These are phyloP conservation scores for Plasmodium falciparum DNA, from an alignment of 169 alveolate species.

Conservation along the genomic window DNA sequence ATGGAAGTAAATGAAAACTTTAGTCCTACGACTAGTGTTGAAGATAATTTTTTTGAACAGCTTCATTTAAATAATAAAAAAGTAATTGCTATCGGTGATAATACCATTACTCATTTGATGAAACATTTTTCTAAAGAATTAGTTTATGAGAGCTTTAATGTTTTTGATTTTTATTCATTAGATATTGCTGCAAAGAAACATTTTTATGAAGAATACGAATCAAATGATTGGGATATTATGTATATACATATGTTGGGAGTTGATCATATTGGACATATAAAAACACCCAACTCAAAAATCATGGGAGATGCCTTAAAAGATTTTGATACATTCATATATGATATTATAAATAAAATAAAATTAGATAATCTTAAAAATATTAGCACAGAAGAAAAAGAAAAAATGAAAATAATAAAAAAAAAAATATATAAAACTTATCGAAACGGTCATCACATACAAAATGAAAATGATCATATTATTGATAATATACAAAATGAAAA, in stretches of 20 bases:
- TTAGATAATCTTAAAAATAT: neutral
- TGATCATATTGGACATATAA: conserved; percentile 84
- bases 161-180: conserved; percentile 49
- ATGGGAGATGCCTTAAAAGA: conserved; percentile 77
- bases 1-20: conserved; percentile 69
- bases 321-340: conserved; percentile 77
- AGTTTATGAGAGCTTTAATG: conserved; percentile 69
- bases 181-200: conserved; percentile 38
- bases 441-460: no score
- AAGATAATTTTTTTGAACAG: conserved; percentile 62
- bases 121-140: conserved; percentile 30
- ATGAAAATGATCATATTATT: no score
- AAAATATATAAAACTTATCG: no score
- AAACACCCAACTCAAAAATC: conserved; percentile 59
- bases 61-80: conserved; percentile 38
- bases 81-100: conserved; percentile 66
- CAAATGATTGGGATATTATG: conserved; percentile 67
- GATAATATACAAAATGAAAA: no score
- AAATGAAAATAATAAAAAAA: no score
- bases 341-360: conserved; percentile 63
- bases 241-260: conserved; percentile 80
- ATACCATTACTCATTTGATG: conserved; percentile 37
- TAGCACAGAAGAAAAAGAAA: neutral
- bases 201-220: conserved; percentile 54
- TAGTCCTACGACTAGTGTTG: conserved; percentile 17